Conservation (phyloP, 768 basidiomycete genomes). For the Botryobasidium botryosum region DNA sequence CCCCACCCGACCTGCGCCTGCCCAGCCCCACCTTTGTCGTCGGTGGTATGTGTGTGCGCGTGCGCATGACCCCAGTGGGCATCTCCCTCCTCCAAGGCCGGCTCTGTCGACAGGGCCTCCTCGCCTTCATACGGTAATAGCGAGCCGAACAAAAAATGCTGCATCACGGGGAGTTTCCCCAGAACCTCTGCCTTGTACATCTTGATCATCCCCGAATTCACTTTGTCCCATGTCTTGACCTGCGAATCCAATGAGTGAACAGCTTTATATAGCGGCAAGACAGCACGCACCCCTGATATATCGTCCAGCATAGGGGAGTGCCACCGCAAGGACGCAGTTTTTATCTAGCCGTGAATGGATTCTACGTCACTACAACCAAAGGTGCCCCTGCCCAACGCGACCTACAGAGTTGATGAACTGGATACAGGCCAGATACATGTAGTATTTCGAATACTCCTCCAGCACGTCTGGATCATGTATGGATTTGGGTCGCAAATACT, state of each 20-base stretch:
- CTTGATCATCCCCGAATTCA: slow-evolving; percentile 91
- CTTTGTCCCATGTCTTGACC: slow-evolving; percentile 93
- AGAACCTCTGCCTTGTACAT: slow-evolving; percentile 96
- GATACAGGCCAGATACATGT: slow-evolving; percentile 96
- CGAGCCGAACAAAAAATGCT: slow-evolving; percentile 90
- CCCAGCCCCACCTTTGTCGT: slow-evolving; percentile 27
- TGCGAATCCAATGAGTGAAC: slow-evolving; percentile 7
- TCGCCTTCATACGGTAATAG: slow-evolving; percentile 27
- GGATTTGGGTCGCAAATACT: slow-evolving; percentile 76
- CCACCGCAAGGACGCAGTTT: slow-evolving; percentile 90
- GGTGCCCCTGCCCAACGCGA: no score
- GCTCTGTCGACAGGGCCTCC: background rate
- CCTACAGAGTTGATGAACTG: slow-evolving; percentile 85
- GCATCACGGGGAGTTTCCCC: slow-evolving; percentile 85
- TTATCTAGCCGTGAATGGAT: slow-evolving; percentile 44
- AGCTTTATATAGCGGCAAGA: background rate
- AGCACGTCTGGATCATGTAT: slow-evolving; percentile 86
- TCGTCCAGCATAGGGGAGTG: slow-evolving; percentile 99
- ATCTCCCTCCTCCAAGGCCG: slow-evolving; percentile 20
- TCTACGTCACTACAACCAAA: no score
- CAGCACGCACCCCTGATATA: slow-evolving; percentile 54
- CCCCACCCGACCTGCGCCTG: slow-evolving; percentile 55
- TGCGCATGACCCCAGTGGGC: slow-evolving; percentile 37
- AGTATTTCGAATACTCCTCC: slow-evolving; percentile 79
- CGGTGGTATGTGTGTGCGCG: slow-evolving; percentile 15